Base-by-base conservation (phyloP, 23 red algal species). In the Gracilaria domingensis region DNA sequence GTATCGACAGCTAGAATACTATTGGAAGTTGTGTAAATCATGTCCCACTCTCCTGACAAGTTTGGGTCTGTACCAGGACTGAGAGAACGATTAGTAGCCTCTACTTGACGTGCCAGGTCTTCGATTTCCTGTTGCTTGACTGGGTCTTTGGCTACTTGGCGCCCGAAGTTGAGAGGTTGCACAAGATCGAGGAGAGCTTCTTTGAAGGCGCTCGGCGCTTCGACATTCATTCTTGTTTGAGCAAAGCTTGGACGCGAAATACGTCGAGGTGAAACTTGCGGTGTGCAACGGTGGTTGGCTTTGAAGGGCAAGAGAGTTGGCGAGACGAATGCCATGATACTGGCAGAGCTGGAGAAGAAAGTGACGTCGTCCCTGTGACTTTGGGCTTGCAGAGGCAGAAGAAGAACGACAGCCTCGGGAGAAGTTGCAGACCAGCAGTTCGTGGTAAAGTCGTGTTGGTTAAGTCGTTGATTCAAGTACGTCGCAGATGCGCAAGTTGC, bases 21-120 rank as follows among this genome's bases (percentile, higher is more conserved):
- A 0, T 48, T 83, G 23, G 96, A 98, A 25, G 91, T 93, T 35
- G 92, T 98, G 86, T 98, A 98, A 29, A 98, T 51, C 33, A 95
- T 83, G 65, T 92, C 82, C 96, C 96, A 98, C 18, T 55, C 57
- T 26, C 53, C 92, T 8, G 66, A 76, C 21, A 95, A 64, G 45
- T 95, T 86, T n/a, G 83, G 69, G 29, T 85, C 80, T 30, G 84
- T 65, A 35, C 76, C 92, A 14, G 92, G 92, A 42, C 35, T 81
- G 55, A 56, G 29, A 6, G 83, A 88, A 6, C 29, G 24, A 35
- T 95, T 95, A 18, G 85, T 82, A 11, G 83, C 84, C 53, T 95
- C 92, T 3, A 95, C 70, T 51, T 86, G 82, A 21, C 83, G 83
- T 34, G 64, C 76, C 23, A 88, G 33, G 36, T 86, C 33, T 33